Conservation (phyloP, 75 land plant species). For the Cunninghamia lanceolata region DNA sequence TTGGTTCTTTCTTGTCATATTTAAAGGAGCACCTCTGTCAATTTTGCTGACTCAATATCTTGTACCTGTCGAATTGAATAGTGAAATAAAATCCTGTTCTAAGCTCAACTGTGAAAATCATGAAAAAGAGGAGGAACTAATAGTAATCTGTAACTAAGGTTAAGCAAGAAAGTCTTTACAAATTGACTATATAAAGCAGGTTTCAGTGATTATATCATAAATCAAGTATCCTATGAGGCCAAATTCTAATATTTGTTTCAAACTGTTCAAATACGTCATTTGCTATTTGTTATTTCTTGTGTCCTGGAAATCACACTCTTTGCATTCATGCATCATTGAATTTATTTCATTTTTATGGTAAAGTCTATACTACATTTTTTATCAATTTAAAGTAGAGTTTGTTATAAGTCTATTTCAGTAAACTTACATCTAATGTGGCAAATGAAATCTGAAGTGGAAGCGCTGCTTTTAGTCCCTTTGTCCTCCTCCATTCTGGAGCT, state of each 20-base stretch:
- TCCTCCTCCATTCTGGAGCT: conserved; percentile 38
- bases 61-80: neutral
- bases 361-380: neutral
- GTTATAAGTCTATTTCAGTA: neutral
- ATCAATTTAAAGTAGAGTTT: neutral
- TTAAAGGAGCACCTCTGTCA: neutral
- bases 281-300: neutral
- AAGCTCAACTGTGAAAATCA: neutral
- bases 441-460: conserved; percentile 35
- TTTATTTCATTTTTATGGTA: neutral
- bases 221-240: neutral
- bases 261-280: neutral
- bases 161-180: neutral
- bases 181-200: neutral
- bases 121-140: neutral
- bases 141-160: neutral
- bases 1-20: neutral
- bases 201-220: neutral
- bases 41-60: neutral
- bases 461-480: conserved; percentile 23
- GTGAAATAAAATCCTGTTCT: neutral
- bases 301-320: neutral
- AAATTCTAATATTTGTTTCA: neutral
- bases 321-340: neutral
- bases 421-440: conserved; percentile 25